Conservation (phyloP, 306 rosid species). For the Castanea crenata region DNA sequence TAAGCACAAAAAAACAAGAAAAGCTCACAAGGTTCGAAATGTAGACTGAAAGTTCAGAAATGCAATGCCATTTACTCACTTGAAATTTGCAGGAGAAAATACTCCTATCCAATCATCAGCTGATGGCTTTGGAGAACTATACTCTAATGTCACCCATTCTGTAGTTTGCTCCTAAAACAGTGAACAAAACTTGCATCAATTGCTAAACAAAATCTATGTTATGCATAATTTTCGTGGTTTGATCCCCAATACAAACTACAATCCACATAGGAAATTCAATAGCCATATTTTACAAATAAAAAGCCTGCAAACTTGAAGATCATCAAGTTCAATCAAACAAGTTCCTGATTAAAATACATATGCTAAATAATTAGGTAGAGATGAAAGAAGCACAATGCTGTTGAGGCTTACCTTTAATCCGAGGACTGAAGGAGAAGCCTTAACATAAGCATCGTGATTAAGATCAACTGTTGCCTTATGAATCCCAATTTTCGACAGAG, state of each 20-base stretch:
- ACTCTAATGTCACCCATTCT: slow-evolving; percentile 66
- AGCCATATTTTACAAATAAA: background rate
- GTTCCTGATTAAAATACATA: background rate
- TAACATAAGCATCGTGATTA: slow-evolving; percentile 49
- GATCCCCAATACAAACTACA: background rate
- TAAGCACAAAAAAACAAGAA: background rate
- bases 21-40: background rate
- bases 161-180: slow-evolving; percentile 60
- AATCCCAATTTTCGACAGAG: no score
- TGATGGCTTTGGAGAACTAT: slow-evolving; percentile 59
- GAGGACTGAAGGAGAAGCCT: slow-evolving; percentile 55
- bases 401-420: slow-evolving; percentile 55
- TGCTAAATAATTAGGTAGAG: background rate
- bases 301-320: background rate
- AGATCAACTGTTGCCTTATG: no score
- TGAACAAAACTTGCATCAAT: slow-evolving; percentile 20
- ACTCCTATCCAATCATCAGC: slow-evolving; percentile 86
- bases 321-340: background rate
- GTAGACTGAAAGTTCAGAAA: background rate
- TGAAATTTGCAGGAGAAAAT: slow-evolving; percentile 90
- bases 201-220: background rate
- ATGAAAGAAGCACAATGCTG: background rate
- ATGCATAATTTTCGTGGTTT: background rate
- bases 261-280: background rate
- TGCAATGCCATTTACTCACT: slow-evolving; percentile 23